These are phyloP conservation scores for Heteromeles arbutifolia DNA, from an alignment of 306 rosid genomes.

Conservation along the genomic window DNA sequence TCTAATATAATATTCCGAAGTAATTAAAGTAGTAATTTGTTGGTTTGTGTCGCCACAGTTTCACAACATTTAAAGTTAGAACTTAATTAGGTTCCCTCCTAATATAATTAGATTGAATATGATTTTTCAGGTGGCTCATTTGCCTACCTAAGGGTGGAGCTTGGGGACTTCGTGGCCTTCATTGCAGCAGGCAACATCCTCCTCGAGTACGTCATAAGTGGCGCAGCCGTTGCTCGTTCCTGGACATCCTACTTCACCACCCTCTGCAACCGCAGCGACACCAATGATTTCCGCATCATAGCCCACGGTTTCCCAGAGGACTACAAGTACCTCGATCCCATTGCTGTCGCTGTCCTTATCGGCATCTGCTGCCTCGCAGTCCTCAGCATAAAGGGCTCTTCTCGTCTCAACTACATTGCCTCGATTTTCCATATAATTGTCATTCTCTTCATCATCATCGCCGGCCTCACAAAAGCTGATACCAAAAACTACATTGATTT, in stretches of 20 bases:
- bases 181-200: slow-evolving; percentile 80
- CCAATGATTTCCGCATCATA: slow-evolving; percentile 54
- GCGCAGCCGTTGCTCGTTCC: slow-evolving; percentile 74
- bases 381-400: slow-evolving; percentile 74
- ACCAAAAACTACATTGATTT: slow-evolving; percentile 37
- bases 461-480: slow-evolving; percentile 61
- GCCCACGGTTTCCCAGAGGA: slow-evolving; percentile 4
- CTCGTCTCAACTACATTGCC: slow-evolving; percentile 72
- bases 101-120: neutral
- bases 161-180: slow-evolving; percentile 77
- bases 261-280: slow-evolving; percentile 34
- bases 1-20: neutral
- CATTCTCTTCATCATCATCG: slow-evolving; percentile 62
- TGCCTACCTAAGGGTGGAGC: slow-evolving; percentile 77
- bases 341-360: slow-evolving; percentile 43
- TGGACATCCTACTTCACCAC: slow-evolving; percentile 91
- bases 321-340: slow-evolving; percentile 60
- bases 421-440: slow-evolving; percentile 47
- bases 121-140: slow-evolving; percentile 63
- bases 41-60: no score
- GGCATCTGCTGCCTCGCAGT: slow-evolving; percentile 44
- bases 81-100: neutral
- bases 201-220: slow-evolving; percentile 53
- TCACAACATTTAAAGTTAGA: no score
- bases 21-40: neutral